Conservation (phyloP, 2,329 filamentous ascomycete species). For the Xenosphaeropsis pyriputrescens region DNA sequence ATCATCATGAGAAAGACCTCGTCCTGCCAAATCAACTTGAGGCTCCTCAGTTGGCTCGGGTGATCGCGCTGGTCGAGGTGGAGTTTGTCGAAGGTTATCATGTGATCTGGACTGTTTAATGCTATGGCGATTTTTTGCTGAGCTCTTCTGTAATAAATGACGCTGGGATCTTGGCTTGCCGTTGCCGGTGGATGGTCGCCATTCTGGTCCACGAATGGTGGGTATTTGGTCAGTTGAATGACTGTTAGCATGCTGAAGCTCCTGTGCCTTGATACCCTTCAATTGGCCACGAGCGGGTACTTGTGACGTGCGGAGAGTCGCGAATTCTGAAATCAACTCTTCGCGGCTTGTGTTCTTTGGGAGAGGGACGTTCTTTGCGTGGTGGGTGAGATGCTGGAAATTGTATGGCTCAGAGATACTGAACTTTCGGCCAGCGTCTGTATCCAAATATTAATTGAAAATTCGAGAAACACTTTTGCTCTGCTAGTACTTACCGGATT, state of each 20-base stretch:
- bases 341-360: constrained; percentile 24
- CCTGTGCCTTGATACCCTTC: constrained; percentile 23
- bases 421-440: too few relatives aligned
- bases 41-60: constrained; percentile 7
- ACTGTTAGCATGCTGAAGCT: constrained; percentile 27
- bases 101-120: constrained; percentile 25
- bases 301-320: constrained; percentile 23
- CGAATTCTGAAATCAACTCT: constrained; percentile 28
- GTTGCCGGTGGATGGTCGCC: too few relatives aligned
- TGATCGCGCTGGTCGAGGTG: constrained; percentile 35
- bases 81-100: constrained; percentile 19
- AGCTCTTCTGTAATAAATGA: neutral
- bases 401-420: constrained; percentile 48
- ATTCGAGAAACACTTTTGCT: too few relatives aligned
- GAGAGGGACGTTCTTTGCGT: constrained; percentile 30
- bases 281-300: constrained; percentile 20
- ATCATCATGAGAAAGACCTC: too few relatives aligned
- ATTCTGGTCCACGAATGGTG: neutral
- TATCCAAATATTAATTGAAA: too few relatives aligned
- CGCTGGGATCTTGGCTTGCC: too few relatives aligned
- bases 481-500: too few relatives aligned
- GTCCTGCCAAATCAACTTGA: too few relatives aligned
- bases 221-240: constrained; percentile 29
- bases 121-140: neutral
- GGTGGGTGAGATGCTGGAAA: constrained; percentile 49